Evolutionary conservation across 371 early-diverging fungal genomes (phyloP), one percentile per base, ranked within the genome.

Genomic region (Blakeslea trispora): DNA sequence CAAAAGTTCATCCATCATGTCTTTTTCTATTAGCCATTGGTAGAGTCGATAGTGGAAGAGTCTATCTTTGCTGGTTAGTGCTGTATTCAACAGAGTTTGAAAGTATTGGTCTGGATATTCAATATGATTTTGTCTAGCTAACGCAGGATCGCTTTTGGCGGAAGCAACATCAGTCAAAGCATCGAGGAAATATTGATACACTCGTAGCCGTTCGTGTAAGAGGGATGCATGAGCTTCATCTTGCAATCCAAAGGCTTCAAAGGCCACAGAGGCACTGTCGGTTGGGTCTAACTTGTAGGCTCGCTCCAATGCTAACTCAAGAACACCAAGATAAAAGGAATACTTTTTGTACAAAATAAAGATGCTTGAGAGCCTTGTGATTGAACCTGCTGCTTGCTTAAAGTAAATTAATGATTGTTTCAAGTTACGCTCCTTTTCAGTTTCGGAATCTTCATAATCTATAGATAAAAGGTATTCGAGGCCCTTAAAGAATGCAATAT

Each of bases 401-500:
- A 92, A 75, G 11, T 86, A 77, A 31, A 55, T 42, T 23, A 91
- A 64, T 0, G 91, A 86, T 41, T 90, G 82, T 8, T 63, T 50
- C 21, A 91, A 69, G 19, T 81, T 75, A 1, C 50, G 55, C 1
- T 45, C 64, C 40, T 75, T 71, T 55, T 87, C 86, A 1, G 74
- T 50, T 6, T 76, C 79, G 35, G 77, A 74, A 8, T 71, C 72
- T 5, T 70, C 64, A 15, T 70, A 56, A 5, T 61, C 61, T 0
- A 88, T 83, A 14, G 68, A 73, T 51, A 76, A 73, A 34, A 90
- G 46, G 35, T 72, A 68, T 65, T 90, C 87, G 3, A 82, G 69
- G 10, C 88, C 80, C 76, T 86, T 82, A 75, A 85, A 92, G 43
- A 91, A 79, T 0, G 81, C 64, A n/a, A 92, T 83, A 55, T 94